phyloP scores from a whole-genome alignment of 306 rosid species.

The Cicer cuneatum region DNA sequence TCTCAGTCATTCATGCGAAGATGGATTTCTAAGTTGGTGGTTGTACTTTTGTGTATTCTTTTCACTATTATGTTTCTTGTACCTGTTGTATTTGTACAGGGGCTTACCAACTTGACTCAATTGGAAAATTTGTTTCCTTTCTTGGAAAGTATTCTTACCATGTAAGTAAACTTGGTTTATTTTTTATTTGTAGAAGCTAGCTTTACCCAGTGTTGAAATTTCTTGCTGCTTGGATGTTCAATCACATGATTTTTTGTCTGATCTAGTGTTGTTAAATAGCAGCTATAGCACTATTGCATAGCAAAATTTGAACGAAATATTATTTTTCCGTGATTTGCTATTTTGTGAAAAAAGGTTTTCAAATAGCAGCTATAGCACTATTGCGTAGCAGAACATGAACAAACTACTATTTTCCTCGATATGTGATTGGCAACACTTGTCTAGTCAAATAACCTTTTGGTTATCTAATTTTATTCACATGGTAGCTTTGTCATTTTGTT shows the following conservation, averaged over 20 bases:
- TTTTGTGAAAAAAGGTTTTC: too few species aligned
- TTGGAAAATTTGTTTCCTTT: constrained; percentile 86
- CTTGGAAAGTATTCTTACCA: constrained; percentile 73
- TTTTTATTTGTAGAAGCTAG: constrained; percentile 13
- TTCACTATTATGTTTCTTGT: constrained; percentile 75
- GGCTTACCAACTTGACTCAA: constrained; percentile 73
- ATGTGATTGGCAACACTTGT: too few species aligned
- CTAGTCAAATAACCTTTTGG: too few species aligned
- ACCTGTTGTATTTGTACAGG: constrained; percentile 68
- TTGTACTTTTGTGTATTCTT: constrained; percentile 58
- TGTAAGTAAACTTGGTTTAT: constrained; percentile 62
- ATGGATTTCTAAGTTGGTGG: constrained; percentile 92
- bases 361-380: too few species aligned
- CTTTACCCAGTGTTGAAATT: constrained; percentile 8
- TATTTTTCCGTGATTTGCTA: too few species aligned
- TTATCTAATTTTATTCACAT: constrained; percentile 33
- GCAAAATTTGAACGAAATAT: too few species aligned
- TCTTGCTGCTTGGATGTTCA: constrained; percentile 31
- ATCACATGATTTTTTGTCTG: constrained; percentile 7
- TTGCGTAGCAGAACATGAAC: too few species aligned
- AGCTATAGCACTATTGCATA: too few species aligned
- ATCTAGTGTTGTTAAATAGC: too few species aligned
- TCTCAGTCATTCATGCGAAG: constrained; percentile 76
- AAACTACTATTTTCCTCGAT: too few species aligned
- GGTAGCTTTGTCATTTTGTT: constrained; percentile 23